Evolutionary conservation across 495 filamentous ascomycete genomes (phyloP).

Genomic region (Penicillium simplicissimum): DNA sequence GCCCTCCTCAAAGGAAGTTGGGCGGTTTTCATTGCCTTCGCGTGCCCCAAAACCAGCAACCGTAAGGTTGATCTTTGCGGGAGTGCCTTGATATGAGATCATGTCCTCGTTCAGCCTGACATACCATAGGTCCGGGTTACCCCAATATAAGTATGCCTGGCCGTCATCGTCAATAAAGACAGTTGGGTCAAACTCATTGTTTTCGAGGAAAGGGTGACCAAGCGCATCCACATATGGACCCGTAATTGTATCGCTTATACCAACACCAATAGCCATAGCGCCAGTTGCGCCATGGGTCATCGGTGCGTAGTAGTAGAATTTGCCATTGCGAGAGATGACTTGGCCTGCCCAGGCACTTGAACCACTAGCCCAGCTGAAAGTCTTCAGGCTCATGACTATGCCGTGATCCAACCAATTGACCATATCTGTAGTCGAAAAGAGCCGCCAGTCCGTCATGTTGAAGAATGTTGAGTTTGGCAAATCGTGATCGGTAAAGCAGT

Average conservation of each 20-base stretch:
- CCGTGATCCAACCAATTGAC: slow-evolving; percentile 34
- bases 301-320: slow-evolving; percentile 35
- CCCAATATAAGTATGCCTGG: slow-evolving; percentile 29
- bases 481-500: slow-evolving; percentile 35
- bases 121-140: slow-evolving; percentile 29
- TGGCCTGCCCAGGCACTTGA: slow-evolving; percentile 25
- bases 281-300: slow-evolving; percentile 20
- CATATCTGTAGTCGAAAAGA: slow-evolving; percentile 33
- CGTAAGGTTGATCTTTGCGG: slow-evolving; percentile 18
- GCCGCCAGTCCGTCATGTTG: slow-evolving; percentile 32
- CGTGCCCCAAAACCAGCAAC: slow-evolving; percentile 13
- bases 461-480: slow-evolving; percentile 25
- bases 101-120: slow-evolving; percentile 36
- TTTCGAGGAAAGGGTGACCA: slow-evolving; percentile 26
- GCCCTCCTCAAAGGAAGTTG: slow-evolving; percentile 28
- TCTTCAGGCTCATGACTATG: slow-evolving; percentile 18
- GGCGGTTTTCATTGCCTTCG: slow-evolving; percentile 2
- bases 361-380: slow-evolving; percentile 17
- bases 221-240: slow-evolving; percentile 34
- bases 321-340: slow-evolving; percentile 29
- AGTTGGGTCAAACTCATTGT: slow-evolving; percentile 32
- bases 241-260: slow-evolving; percentile 27
- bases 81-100: slow-evolving; percentile 30
- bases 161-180: slow-evolving; percentile 30
- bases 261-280: slow-evolving; percentile 30